Percentiles rank a stretch among this genome's conserved stretches.
Conservation (phyloP, 2,329 filamentous ascomycete species). For the Lojkania enalia region DNA sequence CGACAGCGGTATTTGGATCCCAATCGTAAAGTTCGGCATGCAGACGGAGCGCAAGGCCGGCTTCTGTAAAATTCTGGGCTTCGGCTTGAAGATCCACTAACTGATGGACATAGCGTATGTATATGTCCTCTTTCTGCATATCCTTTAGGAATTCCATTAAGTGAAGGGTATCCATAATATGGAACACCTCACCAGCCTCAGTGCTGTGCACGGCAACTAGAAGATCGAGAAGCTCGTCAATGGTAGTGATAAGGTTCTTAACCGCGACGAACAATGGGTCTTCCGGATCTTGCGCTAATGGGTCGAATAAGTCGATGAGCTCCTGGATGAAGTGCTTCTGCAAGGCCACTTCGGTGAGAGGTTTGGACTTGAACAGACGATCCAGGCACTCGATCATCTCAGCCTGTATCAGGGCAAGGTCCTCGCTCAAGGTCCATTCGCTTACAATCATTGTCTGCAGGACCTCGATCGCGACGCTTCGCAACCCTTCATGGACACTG, state of each 20-base stretch:
- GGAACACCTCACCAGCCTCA: conserved; percentile 73
- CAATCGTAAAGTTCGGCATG: conserved; percentile 93
- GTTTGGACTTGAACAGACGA: conserved; percentile 83
- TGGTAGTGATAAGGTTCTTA: conserved; percentile 76
- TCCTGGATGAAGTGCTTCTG: conserved; percentile 93
- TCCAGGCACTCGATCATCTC: conserved; percentile 97
- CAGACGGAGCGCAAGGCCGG: conserved; percentile 82
- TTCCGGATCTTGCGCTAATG: conserved; percentile 65
- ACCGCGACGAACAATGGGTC: conserved; percentile 77
- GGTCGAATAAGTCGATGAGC: conserved; percentile 77
- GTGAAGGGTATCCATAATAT: conserved; percentile 84
- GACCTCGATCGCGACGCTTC: conserved; percentile 88
- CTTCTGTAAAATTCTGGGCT: conserved; percentile 79
- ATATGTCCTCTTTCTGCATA: conserved; percentile 97
- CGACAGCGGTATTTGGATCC: conserved; percentile 71
- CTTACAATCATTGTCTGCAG: conserved; percentile 98
- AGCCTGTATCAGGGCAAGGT: conserved; percentile 86
- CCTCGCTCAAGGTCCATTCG: conserved; percentile 95
- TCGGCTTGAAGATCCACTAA: conserved; percentile 76
- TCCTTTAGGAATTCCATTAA: conserved; percentile 96
- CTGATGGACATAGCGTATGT: conserved; percentile 93
- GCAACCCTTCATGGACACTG: conserved; percentile 89
- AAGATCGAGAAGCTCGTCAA: conserved; percentile 89
- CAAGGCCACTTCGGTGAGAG: conserved; percentile 82
- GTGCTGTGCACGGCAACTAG: conserved; percentile 85